Percentiles rank a stretch among this genome's conserved stretches.
phyloP scores from a whole-genome alignment of 352 stramenopile genomes.

The Phytopythium cucurbitacearum region DNA sequence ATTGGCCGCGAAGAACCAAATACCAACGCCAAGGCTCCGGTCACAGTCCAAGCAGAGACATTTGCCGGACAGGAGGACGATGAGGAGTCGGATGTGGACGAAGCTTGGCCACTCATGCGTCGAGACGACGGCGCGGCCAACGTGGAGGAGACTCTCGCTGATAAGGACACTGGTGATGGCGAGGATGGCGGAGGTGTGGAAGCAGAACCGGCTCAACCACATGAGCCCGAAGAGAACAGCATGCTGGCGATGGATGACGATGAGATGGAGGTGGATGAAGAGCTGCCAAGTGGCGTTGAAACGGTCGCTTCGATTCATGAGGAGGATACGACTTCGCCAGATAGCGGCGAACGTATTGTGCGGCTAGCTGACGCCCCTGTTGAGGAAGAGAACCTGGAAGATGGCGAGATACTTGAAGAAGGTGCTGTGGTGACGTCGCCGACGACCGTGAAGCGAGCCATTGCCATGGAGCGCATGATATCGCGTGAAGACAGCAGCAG shows the following conservation, averaged over 20 bases:
- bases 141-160: slow-evolving; percentile 2
- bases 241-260: slow-evolving; percentile 11
- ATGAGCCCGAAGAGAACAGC: not conserved
- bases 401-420: slow-evolving; percentile 78
- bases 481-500: slow-evolving; percentile 7
- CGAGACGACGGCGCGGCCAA: slow-evolving; percentile 5
- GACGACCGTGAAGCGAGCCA: slow-evolving; percentile 32
- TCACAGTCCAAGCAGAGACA: no score
- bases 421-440: slow-evolving; percentile 27
- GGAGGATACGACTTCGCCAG: not conserved
- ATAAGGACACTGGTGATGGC: not conserved
- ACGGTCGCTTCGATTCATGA: not conserved
- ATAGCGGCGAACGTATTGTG: slow-evolving; percentile 6
- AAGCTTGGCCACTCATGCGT: slow-evolving; percentile 38
- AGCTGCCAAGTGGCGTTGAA: slow-evolving; percentile 12
- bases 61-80: not conserved
- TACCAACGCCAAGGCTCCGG: no score
- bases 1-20: no score
- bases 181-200: slow-evolving; percentile 2
- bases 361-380: slow-evolving; percentile 1
- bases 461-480: slow-evolving; percentile 24
- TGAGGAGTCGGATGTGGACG: slow-evolving; percentile 59
- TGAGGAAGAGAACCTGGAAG: slow-evolving; percentile 37
- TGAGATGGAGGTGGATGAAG: slow-evolving; percentile 33
- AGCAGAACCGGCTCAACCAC: not conserved